Conservation (phyloP, 441 rosid species). For the Brassica hybrid region DNA sequence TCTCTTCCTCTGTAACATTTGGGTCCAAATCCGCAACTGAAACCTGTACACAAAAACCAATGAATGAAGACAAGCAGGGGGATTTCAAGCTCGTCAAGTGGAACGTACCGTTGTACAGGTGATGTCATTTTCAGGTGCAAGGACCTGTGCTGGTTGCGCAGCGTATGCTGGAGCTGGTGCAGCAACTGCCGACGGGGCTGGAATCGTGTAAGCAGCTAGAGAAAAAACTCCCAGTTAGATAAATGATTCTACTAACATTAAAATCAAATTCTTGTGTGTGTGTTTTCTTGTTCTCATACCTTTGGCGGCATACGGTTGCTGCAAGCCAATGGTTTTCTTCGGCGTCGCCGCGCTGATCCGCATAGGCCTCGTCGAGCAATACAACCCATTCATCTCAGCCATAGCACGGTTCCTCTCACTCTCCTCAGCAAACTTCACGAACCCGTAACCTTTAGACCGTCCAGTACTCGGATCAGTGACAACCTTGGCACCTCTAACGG, state of each 20-base stretch:
- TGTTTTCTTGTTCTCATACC: slow-evolving; percentile 45
- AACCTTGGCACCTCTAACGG: slow-evolving; percentile 98
- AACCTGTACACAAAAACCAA: slow-evolving; percentile 55
- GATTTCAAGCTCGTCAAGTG: not conserved
- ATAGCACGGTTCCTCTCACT: slow-evolving; percentile 87
- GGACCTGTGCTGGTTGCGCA: slow-evolving; percentile 65
- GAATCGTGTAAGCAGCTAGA: slow-evolving; percentile 39
- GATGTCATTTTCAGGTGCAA: slow-evolving; percentile 71
- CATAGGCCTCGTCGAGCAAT: slow-evolving; percentile 94
- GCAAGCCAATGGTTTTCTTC: slow-evolving; percentile 68
- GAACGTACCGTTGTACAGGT: slow-evolving; percentile 71
- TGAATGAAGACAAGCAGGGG: slow-evolving; percentile 29
- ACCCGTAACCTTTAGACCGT: slow-evolving; percentile 96
- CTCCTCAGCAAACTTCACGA: slow-evolving; percentile 90
- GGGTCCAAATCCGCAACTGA: slow-evolving; percentile 82
- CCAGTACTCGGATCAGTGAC: slow-evolving; percentile 95
- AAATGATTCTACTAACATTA: slow-evolving; percentile 12
- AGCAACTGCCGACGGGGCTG: slow-evolving; percentile 55
- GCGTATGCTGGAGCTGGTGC: slow-evolving; percentile 71
- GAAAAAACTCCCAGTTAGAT: not conserved
- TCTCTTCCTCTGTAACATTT: slow-evolving; percentile 81
- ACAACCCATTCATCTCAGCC: slow-evolving; percentile 94
- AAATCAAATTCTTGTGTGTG: not conserved
- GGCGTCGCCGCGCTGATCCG: slow-evolving; percentile 96
- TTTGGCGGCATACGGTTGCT: slow-evolving; percentile 71